Evolutionary conservation across 179 eudicot species (phyloP), one percentile per base, ranked within the genome.

Genomic region (Actinidia polygama): DNA sequence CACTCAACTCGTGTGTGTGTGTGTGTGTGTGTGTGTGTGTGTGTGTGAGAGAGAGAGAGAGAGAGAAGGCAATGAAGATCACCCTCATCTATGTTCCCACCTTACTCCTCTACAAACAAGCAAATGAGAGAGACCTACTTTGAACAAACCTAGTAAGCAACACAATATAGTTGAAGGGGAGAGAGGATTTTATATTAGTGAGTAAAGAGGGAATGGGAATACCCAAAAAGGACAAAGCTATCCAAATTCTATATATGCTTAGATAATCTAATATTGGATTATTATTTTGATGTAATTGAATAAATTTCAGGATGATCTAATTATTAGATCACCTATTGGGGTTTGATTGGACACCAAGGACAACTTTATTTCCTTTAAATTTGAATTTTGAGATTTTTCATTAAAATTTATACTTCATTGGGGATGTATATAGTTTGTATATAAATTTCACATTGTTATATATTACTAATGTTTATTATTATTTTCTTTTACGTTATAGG

Each of bases 81-180:
- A 47, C n/a, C 30, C 24, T 55, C 16, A 68, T 40, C 7, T 36
- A 68, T 67, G 40, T 6, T 58, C 24, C 14, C 23, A 23, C 69
- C 30, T 40, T 16, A 63, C 72, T 40, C 16, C 21, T 69, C 21
- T 44, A 16, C 21, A 19, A 68, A 36, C 50, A 69, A 69, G 73
- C 73, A 69, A 69, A 8, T 16, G 50, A 53, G 77, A 73, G 77
- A 73, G 57, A 73, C 59, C 50, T 73, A 51, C 77, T 14, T 5
- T 58, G 21, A 4, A 5, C 58, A 21, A 73, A 50, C 59, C 40
- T 12, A 5, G 5, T 68, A 10, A 18, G 73, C 18, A 12, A 11
- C 46, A 21, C 57, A 21, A 11, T 21, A 19, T 72, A n/a, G 16
- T 10, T 21, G 26, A 7, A 14, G 14, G 77, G 54, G 2, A 19